These are phyloP conservation scores for Prosopis cineraria DNA, from an alignment of 306 rosid genomes.

Conservation along the genomic window DNA sequence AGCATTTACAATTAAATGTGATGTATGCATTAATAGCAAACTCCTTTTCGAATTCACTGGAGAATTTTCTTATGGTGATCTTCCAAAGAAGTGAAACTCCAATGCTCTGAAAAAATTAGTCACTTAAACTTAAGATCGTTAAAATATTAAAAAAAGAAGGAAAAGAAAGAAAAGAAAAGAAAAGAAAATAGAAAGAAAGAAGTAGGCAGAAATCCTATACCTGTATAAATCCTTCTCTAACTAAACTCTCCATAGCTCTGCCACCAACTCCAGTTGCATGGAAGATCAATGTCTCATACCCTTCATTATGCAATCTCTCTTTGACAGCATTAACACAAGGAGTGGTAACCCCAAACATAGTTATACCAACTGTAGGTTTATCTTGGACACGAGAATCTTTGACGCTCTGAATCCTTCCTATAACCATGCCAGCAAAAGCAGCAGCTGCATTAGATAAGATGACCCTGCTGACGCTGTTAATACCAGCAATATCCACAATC, in stretches of 20 bases:
- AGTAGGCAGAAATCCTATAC: constrained; percentile 31
- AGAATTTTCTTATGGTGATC: constrained; percentile 1
- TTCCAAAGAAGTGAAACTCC: constrained; percentile 27
- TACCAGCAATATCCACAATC: constrained; percentile 78
- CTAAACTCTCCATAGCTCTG: constrained; percentile 91
- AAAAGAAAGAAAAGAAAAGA: no score
- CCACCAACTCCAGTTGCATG: constrained; percentile 98
- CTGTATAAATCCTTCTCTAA: constrained; percentile 85
- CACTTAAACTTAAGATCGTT: constrained; percentile 1
- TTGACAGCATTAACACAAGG: constrained; percentile 69
- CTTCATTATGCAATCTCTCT: constrained; percentile 71
- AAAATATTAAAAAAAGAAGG: background rate
- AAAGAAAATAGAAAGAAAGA: background rate
- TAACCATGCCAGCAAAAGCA: constrained; percentile 91
- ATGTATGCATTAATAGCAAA: background rate
- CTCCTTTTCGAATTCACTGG: background rate
- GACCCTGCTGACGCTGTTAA: constrained; percentile 78
- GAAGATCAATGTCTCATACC: constrained; percentile 82
- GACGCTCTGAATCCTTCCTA: constrained; percentile 57
- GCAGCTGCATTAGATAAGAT: constrained; percentile 74
- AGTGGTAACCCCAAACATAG: constrained; percentile 96
- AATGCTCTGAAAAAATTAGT: constrained; percentile 4
- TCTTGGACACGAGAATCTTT: constrained; percentile 37
- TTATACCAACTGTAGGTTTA: constrained; percentile 73
- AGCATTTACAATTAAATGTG: constrained; percentile 13